Conservation (phyloP, 2,329 filamentous ascomycete genomes). For the Aspergillus ustus region DNA sequence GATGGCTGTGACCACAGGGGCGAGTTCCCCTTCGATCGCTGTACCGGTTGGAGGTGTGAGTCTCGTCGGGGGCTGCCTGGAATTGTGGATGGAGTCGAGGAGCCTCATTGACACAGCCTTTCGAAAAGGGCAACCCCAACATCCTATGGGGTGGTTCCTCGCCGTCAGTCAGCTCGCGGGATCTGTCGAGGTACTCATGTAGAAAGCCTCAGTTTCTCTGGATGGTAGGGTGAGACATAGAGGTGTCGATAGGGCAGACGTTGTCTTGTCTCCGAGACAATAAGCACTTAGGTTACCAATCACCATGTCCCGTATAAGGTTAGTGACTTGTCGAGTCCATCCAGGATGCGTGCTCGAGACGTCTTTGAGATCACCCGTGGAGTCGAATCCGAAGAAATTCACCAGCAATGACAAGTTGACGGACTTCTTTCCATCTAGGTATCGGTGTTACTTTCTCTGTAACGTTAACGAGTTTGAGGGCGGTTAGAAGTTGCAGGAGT, state of each 20-base stretch:
- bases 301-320: background rate
- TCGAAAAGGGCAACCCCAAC: background rate
- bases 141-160: background rate
- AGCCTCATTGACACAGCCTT: slow-evolving; percentile 16
- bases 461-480: background rate
- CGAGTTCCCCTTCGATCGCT: background rate
- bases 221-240: slow-evolving; percentile 9
- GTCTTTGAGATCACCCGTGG: slow-evolving; percentile 10
- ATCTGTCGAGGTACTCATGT: slow-evolving; percentile 2
- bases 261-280: slow-evolving; percentile 10
- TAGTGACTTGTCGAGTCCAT: background rate
- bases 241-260: background rate
- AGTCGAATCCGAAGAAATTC: slow-evolving; percentile 6
- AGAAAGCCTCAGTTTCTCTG: background rate
- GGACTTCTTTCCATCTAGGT: background rate
- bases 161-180: background rate
- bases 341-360: background rate
- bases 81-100: slow-evolving; percentile 11
- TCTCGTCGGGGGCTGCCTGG: background rate
- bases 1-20: slow-evolving; percentile 4
- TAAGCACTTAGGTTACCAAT: background rate
- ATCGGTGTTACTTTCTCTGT: background rate
- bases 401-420: slow-evolving; percentile 4
- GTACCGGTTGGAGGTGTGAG: slow-evolving; percentile 1
- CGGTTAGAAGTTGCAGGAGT: background rate